Base-by-base conservation (phyloP, 805 yeast species). In the Saccharomycopsis sp. region DNA sequence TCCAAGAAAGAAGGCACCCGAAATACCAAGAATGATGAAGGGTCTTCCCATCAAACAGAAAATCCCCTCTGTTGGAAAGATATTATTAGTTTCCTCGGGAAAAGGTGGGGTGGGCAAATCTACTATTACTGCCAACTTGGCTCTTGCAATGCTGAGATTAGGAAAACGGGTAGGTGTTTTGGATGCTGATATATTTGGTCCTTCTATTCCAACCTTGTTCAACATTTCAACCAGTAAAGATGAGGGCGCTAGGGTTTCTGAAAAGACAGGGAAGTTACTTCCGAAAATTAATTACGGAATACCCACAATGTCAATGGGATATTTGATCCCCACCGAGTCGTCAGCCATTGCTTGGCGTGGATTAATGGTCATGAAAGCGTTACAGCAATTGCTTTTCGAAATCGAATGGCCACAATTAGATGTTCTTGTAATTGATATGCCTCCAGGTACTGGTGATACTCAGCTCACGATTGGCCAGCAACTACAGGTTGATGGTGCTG, bases 31-130 rank as follows among this genome's bases (percentile, higher is more conserved):
- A 38, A 74, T 76, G 70, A 73, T 81, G 5, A 75, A 78, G 29
- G 84, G 85, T 1, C 67, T 85, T 0, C 88, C 89, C 0, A 70
- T 82, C 8, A 78, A 74, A 58, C 81, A 77, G 59, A 69, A 70
- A 17, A 80, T 89, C 35, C 80, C 85, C 0, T 80, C 80, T n/a
- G 93, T 87, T 1, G 71, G 75, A 5, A 82, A 78, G 55, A 77
- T 88, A 1, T 62, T 89, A 78, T 83, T 75, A 75, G 97, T 55
- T 71, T 87, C 84, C 0, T 85, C 91, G 0, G 96, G 94, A 3
- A 88, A 88, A 71, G 96, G 97, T 15, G 99, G 99, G 12, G 99
- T 94, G 1, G 99, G 99, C 0, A 94, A 94, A 70, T 89, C 97
- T 0, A 94, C 99, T 0, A 75, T 88, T 2, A 62, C 74, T 8